Base-by-base conservation (phyloP, 1,284 basidiomycete genomes). In the Ganoderma sinense region DNA sequence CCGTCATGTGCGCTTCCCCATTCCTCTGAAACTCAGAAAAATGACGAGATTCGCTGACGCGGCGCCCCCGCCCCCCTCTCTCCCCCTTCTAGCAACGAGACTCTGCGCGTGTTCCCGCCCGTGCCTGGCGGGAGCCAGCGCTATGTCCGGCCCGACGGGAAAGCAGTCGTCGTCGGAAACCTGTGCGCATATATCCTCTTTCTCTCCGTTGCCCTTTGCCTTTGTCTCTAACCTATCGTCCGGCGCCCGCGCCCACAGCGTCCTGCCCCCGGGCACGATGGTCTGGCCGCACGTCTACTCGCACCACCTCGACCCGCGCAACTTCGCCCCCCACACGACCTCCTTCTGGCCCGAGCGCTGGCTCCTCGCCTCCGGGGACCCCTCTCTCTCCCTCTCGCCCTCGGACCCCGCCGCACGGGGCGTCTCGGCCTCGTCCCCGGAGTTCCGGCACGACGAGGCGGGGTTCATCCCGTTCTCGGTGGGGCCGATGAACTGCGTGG, bases 51-150 rank as follows among this genome's bases (percentile, higher is more conserved):
- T 36, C 0, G 8, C 23, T 51, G 48, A 51, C 48, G 11, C 0
- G 20, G 20, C 26, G 53, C 36, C 6, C 75, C 75, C n/a, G n/a
- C n/a, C n/a, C n/a, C n/a, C n/a, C n/a, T n/a, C n/a, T n/a, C n/a
- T n/a, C n/a, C n/a, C n/a, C n/a, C n/a, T n/a, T n/a, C n/a, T n/a
- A 91, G 90, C 67, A 88, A 90, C 61, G 90, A 92, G 77, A 77
- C 84, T 0, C 74, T 91, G 61, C 83, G 91, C 55, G 78, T 91
- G 40, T 83, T 84, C 56, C 88, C 91, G 16, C 83, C 89, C 14
- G 80, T 89, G 13, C 83, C 85, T 5, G 85, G 84, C 23, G 85
- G 85, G 53, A 83, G 85, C 36, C 86, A 88, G 67, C 85, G 90
- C 45, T 80, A 82, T n/a, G 81, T 79, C 0, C 71, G 68, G 13